A percentile compares a stretch with the other conserved stretches of the same genome.
Conservation (phyloP, 192 early-diverging fungal species). For the Phycomyces nitens region DNA sequence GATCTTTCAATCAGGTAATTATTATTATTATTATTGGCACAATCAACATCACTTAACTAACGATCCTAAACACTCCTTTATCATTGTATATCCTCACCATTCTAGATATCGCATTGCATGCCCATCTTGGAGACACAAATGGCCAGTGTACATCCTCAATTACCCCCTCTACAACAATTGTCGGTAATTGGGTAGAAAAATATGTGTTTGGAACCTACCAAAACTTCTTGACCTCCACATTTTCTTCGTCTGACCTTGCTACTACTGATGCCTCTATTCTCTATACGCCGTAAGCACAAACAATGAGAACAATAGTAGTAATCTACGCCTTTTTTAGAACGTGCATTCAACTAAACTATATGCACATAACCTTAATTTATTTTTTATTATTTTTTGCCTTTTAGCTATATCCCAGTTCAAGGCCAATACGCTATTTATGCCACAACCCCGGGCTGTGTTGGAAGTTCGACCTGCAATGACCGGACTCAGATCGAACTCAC, state of each 20-base stretch:
- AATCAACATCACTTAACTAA: constrained; percentile 12
- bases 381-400: not conserved
- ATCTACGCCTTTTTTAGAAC: too few species aligned
- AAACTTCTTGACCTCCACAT: constrained; percentile 16
- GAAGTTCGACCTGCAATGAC: constrained; percentile 23
- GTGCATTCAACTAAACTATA: too few species aligned
- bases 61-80: not conserved
- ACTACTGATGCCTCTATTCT: constrained; percentile 13
- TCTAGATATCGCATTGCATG: constrained; percentile 14
- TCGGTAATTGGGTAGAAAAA: constrained; percentile 17
- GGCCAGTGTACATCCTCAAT: not conserved
- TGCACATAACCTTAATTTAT: too few species aligned
- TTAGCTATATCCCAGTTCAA: constrained; percentile 17
- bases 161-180: constrained; percentile 4
- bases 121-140: not conserved
- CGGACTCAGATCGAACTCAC: constrained; percentile 22
- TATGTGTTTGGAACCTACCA: constrained; percentile 20
- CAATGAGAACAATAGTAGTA: too few species aligned
- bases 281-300: constrained; percentile 20
- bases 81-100: too few species aligned
- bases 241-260: constrained; percentile 16
- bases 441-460: constrained; percentile 32
- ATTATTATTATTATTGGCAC: too few species aligned
- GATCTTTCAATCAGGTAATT: constrained; percentile 37
- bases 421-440: constrained; percentile 30